phyloP scores from a whole-genome alignment of 139 green algal genomes.

The Micractinium sp. region DNA sequence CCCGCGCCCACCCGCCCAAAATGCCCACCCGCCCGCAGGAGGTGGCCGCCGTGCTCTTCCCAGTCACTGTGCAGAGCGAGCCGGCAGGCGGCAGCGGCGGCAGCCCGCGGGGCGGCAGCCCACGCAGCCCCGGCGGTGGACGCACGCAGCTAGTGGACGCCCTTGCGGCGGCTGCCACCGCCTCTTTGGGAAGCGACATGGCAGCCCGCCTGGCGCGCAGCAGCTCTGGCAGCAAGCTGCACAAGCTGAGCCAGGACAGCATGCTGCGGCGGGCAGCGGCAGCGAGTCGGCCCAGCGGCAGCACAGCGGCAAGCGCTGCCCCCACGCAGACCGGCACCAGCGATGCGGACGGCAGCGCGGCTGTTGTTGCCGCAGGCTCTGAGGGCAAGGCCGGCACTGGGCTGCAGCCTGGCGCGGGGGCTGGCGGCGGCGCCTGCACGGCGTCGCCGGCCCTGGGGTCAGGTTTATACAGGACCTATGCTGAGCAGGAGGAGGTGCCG shows the following conservation, averaged over 20 bases:
- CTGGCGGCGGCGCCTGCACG: too few relatives aligned
- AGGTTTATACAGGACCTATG: too few relatives aligned
- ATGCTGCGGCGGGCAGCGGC: neutral
- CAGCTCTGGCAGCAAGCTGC: neutral
- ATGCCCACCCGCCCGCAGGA: neutral
- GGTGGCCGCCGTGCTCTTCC: conserved; percentile 39
- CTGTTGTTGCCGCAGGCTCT: neutral
- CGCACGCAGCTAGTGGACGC: conserved; percentile 19
- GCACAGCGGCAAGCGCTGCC: neutral
- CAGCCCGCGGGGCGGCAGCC: neutral
- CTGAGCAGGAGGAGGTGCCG: too few relatives aligned
- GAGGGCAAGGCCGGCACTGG: neutral
- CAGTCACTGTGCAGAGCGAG: neutral
- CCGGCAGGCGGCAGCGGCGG: neutral
- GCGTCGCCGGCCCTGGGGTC: too few relatives aligned
- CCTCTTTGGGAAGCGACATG: neutral
- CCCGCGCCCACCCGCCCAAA: too few relatives aligned
- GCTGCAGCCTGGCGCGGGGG: too few relatives aligned
- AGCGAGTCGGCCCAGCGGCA: neutral
- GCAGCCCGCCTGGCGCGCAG: neutral
- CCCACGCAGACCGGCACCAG: neutral
- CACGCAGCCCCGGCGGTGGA: neutral
- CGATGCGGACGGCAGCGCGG: neutral
- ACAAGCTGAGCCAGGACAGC: conserved; percentile 24
- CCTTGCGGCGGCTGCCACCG: neutral